A percentile compares a stretch with the other conserved stretches of the same genome.
Conservation (phyloP, 2,329 filamentous ascomycete species). For the Trichoderma sp. region DNA sequence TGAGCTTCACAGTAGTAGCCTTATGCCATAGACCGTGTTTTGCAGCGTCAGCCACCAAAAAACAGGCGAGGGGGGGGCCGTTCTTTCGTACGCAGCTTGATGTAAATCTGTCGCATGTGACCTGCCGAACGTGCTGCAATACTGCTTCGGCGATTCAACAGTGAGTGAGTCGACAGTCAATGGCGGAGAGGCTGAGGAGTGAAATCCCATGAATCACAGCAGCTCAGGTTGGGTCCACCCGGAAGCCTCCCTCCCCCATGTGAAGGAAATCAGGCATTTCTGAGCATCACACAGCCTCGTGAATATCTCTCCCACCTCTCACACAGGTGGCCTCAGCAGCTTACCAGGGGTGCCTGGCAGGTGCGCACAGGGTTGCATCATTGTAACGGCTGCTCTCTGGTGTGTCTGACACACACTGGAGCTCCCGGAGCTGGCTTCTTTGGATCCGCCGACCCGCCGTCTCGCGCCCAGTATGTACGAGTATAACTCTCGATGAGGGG, state of each 20-base stretch:
- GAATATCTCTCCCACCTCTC: not conserved
- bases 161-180: not conserved
- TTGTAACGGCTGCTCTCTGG: not conserved
- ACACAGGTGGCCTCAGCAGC: not conserved
- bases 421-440: not conserved
- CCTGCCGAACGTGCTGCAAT: not conserved
- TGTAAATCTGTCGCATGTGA: not conserved
- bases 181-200: slow-evolving; percentile 10
- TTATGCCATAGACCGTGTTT: not conserved
- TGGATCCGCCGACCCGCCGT: not conserved
- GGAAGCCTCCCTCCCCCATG: slow-evolving; percentile 17
- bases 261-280: not conserved
- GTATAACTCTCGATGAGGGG: not conserved
- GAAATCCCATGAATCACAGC: slow-evolving; percentile 36
- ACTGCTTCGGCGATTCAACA: not conserved
- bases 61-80: not conserved
- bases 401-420: not conserved
- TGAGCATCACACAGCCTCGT: not conserved
- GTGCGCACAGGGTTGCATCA: slow-evolving; percentile 1
- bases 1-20: not conserved
- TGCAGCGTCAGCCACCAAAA: slow-evolving; percentile 2
- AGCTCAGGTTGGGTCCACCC: slow-evolving; percentile 13
- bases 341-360: not conserved
- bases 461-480: not conserved
- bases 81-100: not conserved